A percentile compares a stretch with the other conserved stretches of the same genome.
These are phyloP conservation scores for Sungouiella blattae DNA, from an alignment of 805 yeast species.

Conservation along the genomic window DNA sequence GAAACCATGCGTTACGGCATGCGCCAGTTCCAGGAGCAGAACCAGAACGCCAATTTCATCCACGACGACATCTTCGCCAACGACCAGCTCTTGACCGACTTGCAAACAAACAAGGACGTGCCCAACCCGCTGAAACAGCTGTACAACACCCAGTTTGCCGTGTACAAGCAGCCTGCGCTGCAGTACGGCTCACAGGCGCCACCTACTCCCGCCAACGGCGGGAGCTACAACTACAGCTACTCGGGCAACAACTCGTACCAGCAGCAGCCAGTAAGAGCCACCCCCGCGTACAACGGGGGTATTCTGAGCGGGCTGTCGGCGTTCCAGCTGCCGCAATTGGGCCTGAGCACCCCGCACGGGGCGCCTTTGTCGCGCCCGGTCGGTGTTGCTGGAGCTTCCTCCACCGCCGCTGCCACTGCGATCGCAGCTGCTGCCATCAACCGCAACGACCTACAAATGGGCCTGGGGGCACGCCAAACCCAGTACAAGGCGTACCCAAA, in stretches of 20 bases:
- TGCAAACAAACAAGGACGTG: constrained; percentile 11
- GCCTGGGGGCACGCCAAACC: constrained; percentile 4
- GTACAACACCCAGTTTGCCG: constrained; percentile 11
- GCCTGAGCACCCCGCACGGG: neutral
- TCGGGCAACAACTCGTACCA: constrained; percentile 3
- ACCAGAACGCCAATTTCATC: constrained; percentile 28
- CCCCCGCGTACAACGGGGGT: constrained; percentile 1
- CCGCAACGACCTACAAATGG: constrained; percentile 9
- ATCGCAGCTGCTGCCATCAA: constrained; percentile 17
- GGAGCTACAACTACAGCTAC: constrained; percentile 8
- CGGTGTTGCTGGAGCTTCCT: neutral
- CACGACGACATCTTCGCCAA: constrained; percentile 26
- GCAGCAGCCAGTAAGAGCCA: no score
- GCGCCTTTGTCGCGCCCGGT: neutral
- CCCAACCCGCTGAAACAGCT: constrained; percentile 12
- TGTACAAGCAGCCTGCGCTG: constrained; percentile 10
- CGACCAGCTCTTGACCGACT: constrained; percentile 19
- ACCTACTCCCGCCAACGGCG: constrained; percentile 3
- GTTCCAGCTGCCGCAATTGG: constrained; percentile 9
- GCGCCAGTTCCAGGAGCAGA: constrained; percentile 42
- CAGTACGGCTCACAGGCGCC: constrained; percentile 1
- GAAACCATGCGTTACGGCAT: constrained; percentile 45
- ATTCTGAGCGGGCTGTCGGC: constrained; percentile 4
- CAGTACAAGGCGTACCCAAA: constrained; percentile 18
- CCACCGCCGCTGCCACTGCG: constrained; percentile 16